phyloP scores from a whole-genome alignment of 2,329 filamentous ascomycete species.

The Sphaceloma murrayae region DNA sequence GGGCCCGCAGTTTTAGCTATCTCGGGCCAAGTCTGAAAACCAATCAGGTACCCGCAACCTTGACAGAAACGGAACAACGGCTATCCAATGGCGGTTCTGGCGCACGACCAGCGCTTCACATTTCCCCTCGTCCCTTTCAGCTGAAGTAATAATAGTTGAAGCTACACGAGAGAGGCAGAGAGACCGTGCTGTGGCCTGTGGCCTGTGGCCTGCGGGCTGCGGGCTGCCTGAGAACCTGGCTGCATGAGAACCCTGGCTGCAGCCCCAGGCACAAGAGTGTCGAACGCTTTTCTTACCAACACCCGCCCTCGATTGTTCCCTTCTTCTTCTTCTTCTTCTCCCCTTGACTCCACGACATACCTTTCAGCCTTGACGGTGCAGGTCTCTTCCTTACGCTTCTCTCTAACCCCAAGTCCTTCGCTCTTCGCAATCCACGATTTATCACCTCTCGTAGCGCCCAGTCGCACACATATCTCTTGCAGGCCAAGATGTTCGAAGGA shows the following conservation, averaged over 20 bases:
- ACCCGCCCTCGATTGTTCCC: conserved; percentile 5
- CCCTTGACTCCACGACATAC: conserved; percentile 2
- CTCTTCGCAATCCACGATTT: conserved; percentile 2
- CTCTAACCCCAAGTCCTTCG: not conserved
- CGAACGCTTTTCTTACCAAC: conserved; percentile 13
- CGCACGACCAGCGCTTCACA: conserved; percentile 16
- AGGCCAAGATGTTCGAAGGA: conserved; percentile 16
- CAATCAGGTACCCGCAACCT: conserved; percentile 1
- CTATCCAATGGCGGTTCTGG: conserved; percentile 14
- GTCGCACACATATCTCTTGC: conserved; percentile 9
- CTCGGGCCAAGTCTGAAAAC: conserved; percentile 1
- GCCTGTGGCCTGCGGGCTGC: too few relatives aligned
- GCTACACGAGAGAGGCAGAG: too few relatives aligned
- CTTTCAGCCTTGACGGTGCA: conserved; percentile 14
- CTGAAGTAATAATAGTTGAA: too few relatives aligned
- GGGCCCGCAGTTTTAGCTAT: conserved; percentile 1
- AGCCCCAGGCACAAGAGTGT: conserved; percentile 8
- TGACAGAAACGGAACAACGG: not conserved
- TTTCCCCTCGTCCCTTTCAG: conserved; percentile 6
- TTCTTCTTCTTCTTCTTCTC: conserved; percentile 4
- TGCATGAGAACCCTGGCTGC: too few relatives aligned
- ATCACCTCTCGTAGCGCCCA: not conserved
- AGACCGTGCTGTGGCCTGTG: too few relatives aligned
- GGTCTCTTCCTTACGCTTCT: conserved; percentile 1
- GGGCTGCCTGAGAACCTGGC: conserved; percentile 12